A percentile compares a stretch with the other conserved stretches of the same genome.
These are phyloP conservation scores for Fusarium concolor DNA, from an alignment of 2,329 filamentous ascomycete genomes.

Conservation along the genomic window DNA sequence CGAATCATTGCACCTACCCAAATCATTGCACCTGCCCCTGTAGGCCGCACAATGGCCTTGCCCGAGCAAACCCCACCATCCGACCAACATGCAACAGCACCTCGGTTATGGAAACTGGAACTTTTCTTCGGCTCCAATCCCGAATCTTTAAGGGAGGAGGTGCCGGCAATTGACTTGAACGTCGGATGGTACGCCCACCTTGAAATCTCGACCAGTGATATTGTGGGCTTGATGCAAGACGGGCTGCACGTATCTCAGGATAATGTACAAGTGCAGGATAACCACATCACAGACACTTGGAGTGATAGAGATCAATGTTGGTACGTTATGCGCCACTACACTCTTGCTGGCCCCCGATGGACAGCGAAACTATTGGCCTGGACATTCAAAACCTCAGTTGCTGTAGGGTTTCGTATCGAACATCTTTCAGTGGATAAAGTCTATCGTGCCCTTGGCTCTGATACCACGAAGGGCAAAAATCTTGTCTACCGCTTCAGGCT, in stretches of 20 bases:
- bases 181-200: accelerated
- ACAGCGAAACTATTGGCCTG: background rate
- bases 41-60: no score
- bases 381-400: accelerated
- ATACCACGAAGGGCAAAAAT: no score
- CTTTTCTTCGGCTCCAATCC: background rate
- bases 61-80: no score
- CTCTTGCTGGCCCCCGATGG: background rate
- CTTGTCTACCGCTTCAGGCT: no score
- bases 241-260: background rate
- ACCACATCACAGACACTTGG: no score
- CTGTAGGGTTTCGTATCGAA: background rate
- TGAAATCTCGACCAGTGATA: background rate
- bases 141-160: accelerated
- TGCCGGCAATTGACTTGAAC: accelerated
- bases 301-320: background rate
- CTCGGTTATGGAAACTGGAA: no score
- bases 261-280: accelerated
- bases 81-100: no score
- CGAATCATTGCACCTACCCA: accelerated
- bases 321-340: background rate
- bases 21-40: no score
- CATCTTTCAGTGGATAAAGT: background rate
- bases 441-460: accelerated
- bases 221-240: background rate